phyloP scores from a whole-genome alignment of 2,329 filamentous ascomycete genomes.

The Talaromyces sp. region DNA sequence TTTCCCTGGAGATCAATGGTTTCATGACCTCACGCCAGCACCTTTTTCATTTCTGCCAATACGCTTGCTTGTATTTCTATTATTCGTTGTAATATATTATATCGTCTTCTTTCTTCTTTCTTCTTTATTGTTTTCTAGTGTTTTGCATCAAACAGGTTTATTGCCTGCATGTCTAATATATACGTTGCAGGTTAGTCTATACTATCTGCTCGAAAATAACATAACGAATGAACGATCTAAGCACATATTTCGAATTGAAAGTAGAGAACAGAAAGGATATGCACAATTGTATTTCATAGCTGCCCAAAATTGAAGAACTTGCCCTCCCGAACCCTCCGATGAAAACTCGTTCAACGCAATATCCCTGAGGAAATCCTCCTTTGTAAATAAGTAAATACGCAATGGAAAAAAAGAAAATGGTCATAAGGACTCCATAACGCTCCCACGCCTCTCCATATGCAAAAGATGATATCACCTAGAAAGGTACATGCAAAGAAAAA shows the following conservation, averaged over 20 bases:
- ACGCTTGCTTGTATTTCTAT: not conserved
- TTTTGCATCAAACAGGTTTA: not conserved
- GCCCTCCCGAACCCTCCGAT: not conserved
- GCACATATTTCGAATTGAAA: not conserved
- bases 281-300: not conserved
- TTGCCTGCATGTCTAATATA: not conserved
- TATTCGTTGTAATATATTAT: not conserved
- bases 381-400: not conserved
- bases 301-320: not conserved
- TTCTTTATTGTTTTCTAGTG: not conserved
- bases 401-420: not conserved
- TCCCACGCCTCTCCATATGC: not conserved
- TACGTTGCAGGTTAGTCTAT: not conserved
- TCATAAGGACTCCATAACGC: not conserved
- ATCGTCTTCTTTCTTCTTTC: not conserved
- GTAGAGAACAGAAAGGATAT: not conserved
- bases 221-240: not conserved
- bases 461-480: not conserved
- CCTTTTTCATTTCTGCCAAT: not conserved
- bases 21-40: not conserved
- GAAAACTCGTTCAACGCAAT: not conserved
- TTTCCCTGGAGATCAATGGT: not conserved
- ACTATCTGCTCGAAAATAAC: not conserved
- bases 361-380: not conserved
- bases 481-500: not conserved